Evolutionary conservation across 2,329 filamentous ascomycete genomes (phyloP), one percentile per base, ranked within the genome.

Genomic region (Talaromyces sp.): DNA sequence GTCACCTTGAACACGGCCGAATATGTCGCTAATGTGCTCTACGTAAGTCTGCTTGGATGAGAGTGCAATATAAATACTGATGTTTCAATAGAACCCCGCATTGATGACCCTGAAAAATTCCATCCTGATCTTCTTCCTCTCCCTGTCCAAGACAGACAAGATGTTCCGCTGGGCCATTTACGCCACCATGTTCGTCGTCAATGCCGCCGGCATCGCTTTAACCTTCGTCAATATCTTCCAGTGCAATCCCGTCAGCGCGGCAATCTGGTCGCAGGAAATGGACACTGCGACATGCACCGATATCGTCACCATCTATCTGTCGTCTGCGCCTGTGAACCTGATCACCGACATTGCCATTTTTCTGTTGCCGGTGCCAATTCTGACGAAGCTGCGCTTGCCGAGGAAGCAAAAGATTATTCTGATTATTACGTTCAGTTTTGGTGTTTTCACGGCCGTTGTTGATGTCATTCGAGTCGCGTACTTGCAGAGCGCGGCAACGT

Each of bases 51-150:
- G 59, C 13, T 15, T 33, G 33, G 7, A 30, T 33, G 49, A 22
- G 19, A 22, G 30, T 63, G 62, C 63, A 51, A 58, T 60, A 44
- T 60, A 58, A 62, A 66, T 59, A 55, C 39, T 44, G 22, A 5
- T 39, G 15, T 39, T 5, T 4, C 10, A 22, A n/a, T 69, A 93
- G 87, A 96, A 96, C 71, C 92, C 92, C 13, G 89, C 91, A 3
- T 81, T 96, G 60, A 96, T 96, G 91, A 87, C 89, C 2, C 92
- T 91, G 57, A 97, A 97, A 77, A 92, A 91, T 0, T 96, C 92
- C n/a, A 91, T 97, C 68, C 82, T 97, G 62, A 83, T 95, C 58
- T 97, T 97, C 75, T 97, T 96, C 76, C 82, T 97, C 56, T 88
- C 89, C 47, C 82, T 97, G 55, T 90, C 91, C 28, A 89, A 88